Base-by-base conservation (phyloP, 148 eudicot species). In the Tetragonia tetragonoides region DNA sequence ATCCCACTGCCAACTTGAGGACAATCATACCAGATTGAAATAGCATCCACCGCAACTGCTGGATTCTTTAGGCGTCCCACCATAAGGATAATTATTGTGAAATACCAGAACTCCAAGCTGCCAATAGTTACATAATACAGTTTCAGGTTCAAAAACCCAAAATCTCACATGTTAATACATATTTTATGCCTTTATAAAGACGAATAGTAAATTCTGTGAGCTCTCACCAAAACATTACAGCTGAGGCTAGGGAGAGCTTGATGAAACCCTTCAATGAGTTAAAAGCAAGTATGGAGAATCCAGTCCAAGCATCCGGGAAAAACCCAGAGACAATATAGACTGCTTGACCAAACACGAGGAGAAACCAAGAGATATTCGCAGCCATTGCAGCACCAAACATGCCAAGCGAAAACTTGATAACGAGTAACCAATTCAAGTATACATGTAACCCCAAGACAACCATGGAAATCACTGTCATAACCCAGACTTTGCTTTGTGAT, bases 181-280 rank as follows among this genome's bases (percentile, higher is more conserved):
- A 9, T n/a, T n/a, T n/a, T n/a, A n/a, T n/a, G n/a, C n/a, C n/a
- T n/a, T n/a, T n/a, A 0, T 16, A 28, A 24, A 37, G 17, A 21
- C 3, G 42, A 39, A 38, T 15, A 54, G 23, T 8, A 14, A 59
- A 39, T 5, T 37, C 18, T 17, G 23, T 72, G 3, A 81, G 76
- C 38, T 78, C 53, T 47, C 53, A 86, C 89, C 93, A 89, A 28
- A 87, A 57, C 90, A 87, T 89, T 24, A 89, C 38, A 59, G 90
- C 93, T 4, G 93, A 89, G 16, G 93, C 87, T 8, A 89, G 72
- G 4, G 90, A 87, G 34, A 89, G 83, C 84, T 86, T 87, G 15
- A 85, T 66, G 62, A 89, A 89, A 9, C 83, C 80, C 66, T 56
- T 67, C 67, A 86, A 72, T 1, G 84, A 79, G 15, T 64, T 77